Percentiles rank a stretch among this genome's conserved stretches.
Conservation (phyloP, 768 basidiomycete species). For the Lentinula guzmanii region DNA sequence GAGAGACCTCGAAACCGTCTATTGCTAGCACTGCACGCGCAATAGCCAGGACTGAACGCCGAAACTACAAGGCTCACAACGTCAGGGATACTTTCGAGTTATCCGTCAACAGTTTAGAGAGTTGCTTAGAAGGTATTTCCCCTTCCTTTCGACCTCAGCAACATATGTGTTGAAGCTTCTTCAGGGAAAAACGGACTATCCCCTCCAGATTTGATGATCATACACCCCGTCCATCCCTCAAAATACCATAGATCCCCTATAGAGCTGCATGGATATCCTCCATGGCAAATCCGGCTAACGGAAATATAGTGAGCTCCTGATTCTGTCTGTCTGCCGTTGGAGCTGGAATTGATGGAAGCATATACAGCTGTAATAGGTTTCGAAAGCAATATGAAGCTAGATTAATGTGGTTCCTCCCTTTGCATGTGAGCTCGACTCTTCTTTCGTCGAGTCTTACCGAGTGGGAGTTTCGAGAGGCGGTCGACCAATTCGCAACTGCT, state of each 20-base stretch:
- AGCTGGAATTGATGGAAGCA: conserved; percentile 4
- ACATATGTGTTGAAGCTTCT: conserved; percentile 8
- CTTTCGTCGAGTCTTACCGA: conserved; percentile 37
- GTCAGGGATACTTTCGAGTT: conserved; percentile 22
- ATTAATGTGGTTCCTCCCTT: conserved; percentile 9
- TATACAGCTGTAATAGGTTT: conserved; percentile 22
- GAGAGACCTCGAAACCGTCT: conserved; percentile 57
- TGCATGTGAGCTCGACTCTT: conserved; percentile 12
- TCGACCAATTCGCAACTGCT: conserved; percentile 68
- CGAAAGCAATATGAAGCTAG: conserved; percentile 9
- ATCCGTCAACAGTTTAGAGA: conserved; percentile 39
- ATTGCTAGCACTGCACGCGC: conserved; percentile 49
- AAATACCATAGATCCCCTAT: conserved; percentile 36
- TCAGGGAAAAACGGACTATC: conserved; percentile 49
- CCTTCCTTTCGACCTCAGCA: not conserved
- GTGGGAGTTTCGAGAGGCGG: conserved; percentile 55
- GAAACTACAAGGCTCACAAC: conserved; percentile 13
- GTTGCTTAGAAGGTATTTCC: conserved; percentile 53
- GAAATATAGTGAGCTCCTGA: conserved; percentile 62
- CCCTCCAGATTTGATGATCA: conserved; percentile 72
- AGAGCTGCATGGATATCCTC: conserved; percentile 73
- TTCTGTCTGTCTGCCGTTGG: not conserved
- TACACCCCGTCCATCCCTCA: conserved; percentile 49
- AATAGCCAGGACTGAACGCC: conserved; percentile 29
- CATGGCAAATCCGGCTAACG: conserved; percentile 80